Conservation (phyloP, 768 basidiomycete species). For the Amanita jacksonii region DNA sequence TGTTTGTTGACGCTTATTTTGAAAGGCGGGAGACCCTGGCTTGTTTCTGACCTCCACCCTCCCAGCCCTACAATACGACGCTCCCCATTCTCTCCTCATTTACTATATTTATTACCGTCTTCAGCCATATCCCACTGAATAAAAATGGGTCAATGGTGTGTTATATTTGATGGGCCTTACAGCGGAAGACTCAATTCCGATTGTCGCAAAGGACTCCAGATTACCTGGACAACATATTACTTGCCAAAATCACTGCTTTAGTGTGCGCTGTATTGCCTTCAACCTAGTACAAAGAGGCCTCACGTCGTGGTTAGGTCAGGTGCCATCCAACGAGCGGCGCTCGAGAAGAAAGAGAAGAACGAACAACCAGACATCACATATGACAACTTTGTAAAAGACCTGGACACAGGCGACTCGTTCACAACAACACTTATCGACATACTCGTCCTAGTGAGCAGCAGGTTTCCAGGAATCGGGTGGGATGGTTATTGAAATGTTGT, state of each 20-base stretch:
- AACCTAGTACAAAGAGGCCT: too few relatives aligned
- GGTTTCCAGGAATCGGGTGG: background rate
- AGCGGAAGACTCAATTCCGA: slow-evolving; percentile 10
- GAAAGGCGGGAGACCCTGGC: slow-evolving; percentile 11
- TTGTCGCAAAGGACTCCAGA: slow-evolving; percentile 48
- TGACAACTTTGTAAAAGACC: slow-evolving; percentile 65
- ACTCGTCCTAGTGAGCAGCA: slow-evolving; percentile 57
- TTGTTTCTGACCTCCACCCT: slow-evolving; percentile 13
- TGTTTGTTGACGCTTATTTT: slow-evolving; percentile 27
- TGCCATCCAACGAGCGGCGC: slow-evolving; percentile 56
- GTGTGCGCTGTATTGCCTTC: slow-evolving; percentile 42
- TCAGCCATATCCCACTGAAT: slow-evolving; percentile 14
- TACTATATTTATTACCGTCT: slow-evolving; percentile 16
- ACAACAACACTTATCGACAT: slow-evolving; percentile 68
- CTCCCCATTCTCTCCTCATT: background rate
- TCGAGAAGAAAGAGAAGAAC: slow-evolving; percentile 58
- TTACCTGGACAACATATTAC: slow-evolving; percentile 64
- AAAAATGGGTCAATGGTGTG: slow-evolving; percentile 38
- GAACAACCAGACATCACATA: slow-evolving; percentile 62
- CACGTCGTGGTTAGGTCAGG: too few relatives aligned
- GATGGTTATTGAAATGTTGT: slow-evolving; percentile 8
- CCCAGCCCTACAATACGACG: background rate
- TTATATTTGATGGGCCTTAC: slow-evolving; percentile 4
- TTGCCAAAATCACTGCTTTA: slow-evolving; percentile 64
- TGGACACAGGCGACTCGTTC: slow-evolving; percentile 75